Evolutionary conservation across 257 asterid genomes (phyloP).

Genomic region (Solanum commersonii): DNA sequence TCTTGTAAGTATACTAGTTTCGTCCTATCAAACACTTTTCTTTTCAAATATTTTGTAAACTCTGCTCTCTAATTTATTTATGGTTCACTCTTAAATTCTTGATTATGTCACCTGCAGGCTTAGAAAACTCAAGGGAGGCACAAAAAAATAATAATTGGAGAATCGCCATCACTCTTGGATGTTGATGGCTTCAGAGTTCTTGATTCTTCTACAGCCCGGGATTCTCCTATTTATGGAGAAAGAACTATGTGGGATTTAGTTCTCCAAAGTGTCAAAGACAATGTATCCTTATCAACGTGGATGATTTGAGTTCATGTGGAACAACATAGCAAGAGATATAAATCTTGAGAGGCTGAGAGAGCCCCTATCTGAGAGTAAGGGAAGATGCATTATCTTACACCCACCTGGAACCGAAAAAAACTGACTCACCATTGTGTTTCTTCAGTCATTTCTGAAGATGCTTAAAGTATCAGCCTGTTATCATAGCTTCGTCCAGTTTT

Average conservation of each 20-base stretch:
- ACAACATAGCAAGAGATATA: not conserved
- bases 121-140: constrained; percentile 5
- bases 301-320: constrained; percentile 56
- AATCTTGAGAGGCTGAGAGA: not conserved
- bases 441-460: too few species aligned
- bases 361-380: not conserved
- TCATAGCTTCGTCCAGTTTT: not conserved
- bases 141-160: not conserved
- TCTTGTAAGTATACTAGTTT: constrained; percentile 32
- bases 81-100: not conserved
- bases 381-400: not conserved
- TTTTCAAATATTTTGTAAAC: not conserved
- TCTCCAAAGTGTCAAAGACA: constrained; percentile 7
- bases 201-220: not conserved
- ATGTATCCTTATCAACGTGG: constrained; percentile 53
- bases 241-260: constrained; percentile 49
- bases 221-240: not conserved
- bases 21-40: not conserved
- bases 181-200: not conserved
- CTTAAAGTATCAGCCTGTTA: not conserved
- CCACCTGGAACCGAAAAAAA: not conserved
- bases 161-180: not conserved
- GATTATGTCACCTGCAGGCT: constrained; percentile 14
- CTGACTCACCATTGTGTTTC: not conserved
- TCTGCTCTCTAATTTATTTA: not conserved